Base-by-base conservation (phyloP, 208 protist species). In the Wallacemonas sp. region DNA sequence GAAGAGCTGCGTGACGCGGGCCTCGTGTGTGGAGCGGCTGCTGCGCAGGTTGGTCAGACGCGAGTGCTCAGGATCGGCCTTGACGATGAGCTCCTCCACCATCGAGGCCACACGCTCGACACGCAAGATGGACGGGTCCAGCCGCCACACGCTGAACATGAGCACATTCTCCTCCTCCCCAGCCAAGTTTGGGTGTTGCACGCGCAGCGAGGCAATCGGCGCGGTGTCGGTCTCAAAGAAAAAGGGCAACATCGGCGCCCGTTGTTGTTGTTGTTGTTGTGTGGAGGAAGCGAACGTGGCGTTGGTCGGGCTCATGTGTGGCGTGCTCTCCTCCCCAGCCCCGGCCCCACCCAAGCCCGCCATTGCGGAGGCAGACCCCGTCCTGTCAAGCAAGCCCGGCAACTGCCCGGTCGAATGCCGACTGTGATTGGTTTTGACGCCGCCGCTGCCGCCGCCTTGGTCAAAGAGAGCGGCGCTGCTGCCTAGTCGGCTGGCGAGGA, bases 61-160 rank as follows among this genome's bases (percentile, higher is more conserved):
- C n/a, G 89, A 87, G 72, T 94, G 86, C 74, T 95, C 89, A 12
- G 92, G 92, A 74, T 97, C 92, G 29, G 89, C 83, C 76, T 92
- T 93, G 38, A 97, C 83, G 67, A 95, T 89, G 23, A 97, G 84
- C 65, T 97, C 89, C 74, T 97, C 89, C 68, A 95, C 89, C 92
- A 97, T 95, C 26, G 81, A 86, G 10, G 70, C 67, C 20, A 85
- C 79, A 11, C 83, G 81, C 76, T 94, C 92, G 25, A 97, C 86
- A 22, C 92, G 84, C 65, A 87, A 94, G 7, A 95, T 76, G 8
- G 89, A 79, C 16, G 92, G 92, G 57, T 97, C 92, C 8, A 97
- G 81, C 1, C 89, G 80, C 75, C 73, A 93, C 12, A 82, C 86
- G 25, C 84, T 88, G 57, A 94, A 97, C 33, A 97, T 87, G 22